These are phyloP conservation scores for Tricholoma terreum DNA, from an alignment of 768 basidiomycete species.

Conservation along the genomic window DNA sequence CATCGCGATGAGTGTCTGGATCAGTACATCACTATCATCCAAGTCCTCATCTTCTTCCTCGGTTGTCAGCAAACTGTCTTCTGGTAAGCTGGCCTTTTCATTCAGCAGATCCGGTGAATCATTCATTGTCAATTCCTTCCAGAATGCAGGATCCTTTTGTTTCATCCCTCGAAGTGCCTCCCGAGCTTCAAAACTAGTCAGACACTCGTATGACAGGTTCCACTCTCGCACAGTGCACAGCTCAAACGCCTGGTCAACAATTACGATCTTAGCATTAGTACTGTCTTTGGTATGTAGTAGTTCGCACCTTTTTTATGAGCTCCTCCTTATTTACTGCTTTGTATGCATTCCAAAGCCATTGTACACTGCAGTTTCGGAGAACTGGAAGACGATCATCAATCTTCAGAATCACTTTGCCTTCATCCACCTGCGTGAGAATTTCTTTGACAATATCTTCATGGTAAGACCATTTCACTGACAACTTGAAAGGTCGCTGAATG, in stretches of 20 bases:
- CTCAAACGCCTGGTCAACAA: no score
- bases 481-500: conserved; percentile 30
- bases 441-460: conserved; percentile 34
- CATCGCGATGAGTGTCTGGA: background rate
- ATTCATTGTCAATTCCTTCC: background rate
- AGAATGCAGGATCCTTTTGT: no score
- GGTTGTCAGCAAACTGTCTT: background rate
- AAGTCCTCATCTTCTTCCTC: background rate
- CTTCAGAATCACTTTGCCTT: background rate
- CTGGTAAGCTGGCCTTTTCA: background rate
- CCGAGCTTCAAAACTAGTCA: background rate
- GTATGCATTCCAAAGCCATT: background rate
- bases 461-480: conserved; percentile 24
- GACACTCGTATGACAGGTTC: background rate
- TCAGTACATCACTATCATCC: background rate
- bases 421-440: conserved; percentile 19
- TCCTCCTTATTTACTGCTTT: background rate
- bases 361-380: background rate
- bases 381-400: background rate
- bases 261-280: background rate
- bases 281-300: background rate
- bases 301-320: background rate
- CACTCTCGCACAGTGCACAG: background rate
- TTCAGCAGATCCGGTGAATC: background rate
- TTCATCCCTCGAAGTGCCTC: background rate